phyloP scores from a whole-genome alignment of 139 green algal genomes.

The Tetradesmus lagerheimii region DNA sequence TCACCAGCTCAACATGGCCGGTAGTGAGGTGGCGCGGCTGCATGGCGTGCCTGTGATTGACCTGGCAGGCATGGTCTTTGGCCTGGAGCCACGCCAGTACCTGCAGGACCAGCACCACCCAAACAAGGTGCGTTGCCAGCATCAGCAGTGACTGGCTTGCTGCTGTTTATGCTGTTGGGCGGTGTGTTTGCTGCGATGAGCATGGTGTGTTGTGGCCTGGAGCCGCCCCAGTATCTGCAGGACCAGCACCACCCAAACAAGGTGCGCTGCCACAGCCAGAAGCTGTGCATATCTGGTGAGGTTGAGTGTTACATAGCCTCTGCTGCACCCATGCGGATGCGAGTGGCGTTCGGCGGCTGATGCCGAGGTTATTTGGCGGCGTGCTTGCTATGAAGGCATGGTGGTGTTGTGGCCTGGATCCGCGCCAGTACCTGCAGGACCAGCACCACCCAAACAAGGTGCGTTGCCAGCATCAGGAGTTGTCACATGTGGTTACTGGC shows the following conservation, averaged over 20 bases:
- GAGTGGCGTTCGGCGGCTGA: too few relatives aligned
- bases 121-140: neutral
- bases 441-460: neutral
- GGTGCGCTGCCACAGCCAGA: too few relatives aligned
- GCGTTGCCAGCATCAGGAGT: too few relatives aligned
- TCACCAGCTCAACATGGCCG: neutral
- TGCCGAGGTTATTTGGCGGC: neutral
- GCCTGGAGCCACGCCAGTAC: neutral
- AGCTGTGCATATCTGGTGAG: neutral
- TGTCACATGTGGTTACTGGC: neutral
- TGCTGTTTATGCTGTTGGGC: neutral
- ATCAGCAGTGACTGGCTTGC: neutral
- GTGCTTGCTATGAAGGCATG: neutral
- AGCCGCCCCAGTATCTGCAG: neutral
- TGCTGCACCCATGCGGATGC: too few relatives aligned
- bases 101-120: conserved; percentile 20
- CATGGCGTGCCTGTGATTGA: neutral
- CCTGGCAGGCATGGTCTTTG: conserved; percentile 9
- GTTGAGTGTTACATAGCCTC: too few relatives aligned
- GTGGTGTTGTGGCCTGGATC: neutral
- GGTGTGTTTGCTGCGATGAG: neutral
- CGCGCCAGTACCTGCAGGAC: neutral
- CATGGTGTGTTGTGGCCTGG: neutral
- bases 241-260: conserved; percentile 1
- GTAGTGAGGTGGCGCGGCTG: conserved; percentile 3